Evolutionary conservation across 371 early-diverging fungal genomes (phyloP).

Genomic region (Parasitella parasitica): DNA sequence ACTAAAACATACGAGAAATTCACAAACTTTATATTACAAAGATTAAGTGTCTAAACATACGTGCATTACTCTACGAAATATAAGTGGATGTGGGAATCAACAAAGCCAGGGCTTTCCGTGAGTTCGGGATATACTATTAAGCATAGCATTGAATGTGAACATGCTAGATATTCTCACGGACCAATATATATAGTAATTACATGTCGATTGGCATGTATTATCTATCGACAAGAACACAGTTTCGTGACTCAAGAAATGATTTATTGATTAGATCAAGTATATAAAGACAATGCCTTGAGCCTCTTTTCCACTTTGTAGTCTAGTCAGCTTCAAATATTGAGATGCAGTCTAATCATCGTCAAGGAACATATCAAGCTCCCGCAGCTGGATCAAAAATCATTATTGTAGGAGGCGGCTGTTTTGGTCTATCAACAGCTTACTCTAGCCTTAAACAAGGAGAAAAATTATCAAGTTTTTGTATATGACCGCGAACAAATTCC

Average conservation of each 20-base stretch:
- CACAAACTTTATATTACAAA: too few relatives aligned
- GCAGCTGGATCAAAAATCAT: constrained; percentile 35
- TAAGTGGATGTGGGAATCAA: background rate
- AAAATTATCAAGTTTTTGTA: constrained; percentile 32
- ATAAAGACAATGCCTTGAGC: background rate
- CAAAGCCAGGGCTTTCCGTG: background rate
- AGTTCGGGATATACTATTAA: background rate
- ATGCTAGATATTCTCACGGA: background rate
- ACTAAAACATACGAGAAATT: too few relatives aligned
- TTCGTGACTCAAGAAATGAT: background rate
- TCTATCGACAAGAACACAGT: background rate
- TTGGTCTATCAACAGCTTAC: constrained; percentile 55
- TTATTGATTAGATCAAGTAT: background rate
- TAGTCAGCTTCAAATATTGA: background rate
- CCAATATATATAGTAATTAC: background rate
- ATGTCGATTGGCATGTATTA: background rate
- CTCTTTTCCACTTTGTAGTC: background rate
- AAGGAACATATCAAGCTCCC: background rate
- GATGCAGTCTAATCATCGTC: background rate
- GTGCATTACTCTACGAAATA: background rate
- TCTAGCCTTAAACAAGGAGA: constrained; percentile 24
- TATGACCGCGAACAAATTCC: constrained; percentile 48
- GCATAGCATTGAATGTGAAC: background rate
- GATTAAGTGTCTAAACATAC: too few relatives aligned
- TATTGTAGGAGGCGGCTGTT: constrained; percentile 55